A percentile compares a stretch with the other conserved stretches of the same genome.
phyloP scores from a whole-genome alignment of 305 asterid species.

The Solanum hybrid region DNA sequence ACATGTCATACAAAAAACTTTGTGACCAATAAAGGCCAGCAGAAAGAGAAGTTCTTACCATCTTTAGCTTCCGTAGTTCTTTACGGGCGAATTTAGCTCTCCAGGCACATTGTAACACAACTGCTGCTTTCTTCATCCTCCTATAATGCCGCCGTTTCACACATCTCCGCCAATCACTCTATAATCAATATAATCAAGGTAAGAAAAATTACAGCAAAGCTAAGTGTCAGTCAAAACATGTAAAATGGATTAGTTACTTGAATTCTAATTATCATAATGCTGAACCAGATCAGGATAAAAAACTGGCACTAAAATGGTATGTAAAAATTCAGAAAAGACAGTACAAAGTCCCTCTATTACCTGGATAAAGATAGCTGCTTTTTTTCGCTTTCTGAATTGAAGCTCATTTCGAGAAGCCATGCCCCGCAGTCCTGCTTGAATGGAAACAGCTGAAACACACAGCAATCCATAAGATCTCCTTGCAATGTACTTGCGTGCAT shows the following conservation, averaged over 20 bases:
- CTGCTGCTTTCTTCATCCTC: conserved; percentile 45
- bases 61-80: conserved; percentile 50
- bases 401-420: conserved; percentile 56
- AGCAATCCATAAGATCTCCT: conserved; percentile 33
- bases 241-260: background rate
- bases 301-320: background rate
- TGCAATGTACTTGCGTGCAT: conserved; percentile 43
- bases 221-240: background rate
- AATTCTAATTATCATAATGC: background rate
- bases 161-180: conserved; percentile 46
- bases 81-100: conserved; percentile 37
- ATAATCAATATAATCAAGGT: conserved; percentile 14
- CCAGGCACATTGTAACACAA: conserved; percentile 51
- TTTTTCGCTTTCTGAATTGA: conserved; percentile 29
- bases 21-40: background rate
- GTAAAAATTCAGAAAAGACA: background rate
- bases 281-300: background rate
- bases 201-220: background rate
- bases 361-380: conserved; percentile 56
- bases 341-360: conserved; percentile 14
- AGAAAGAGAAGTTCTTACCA: conserved; percentile 35
- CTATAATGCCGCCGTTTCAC: conserved; percentile 26
- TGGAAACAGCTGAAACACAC: conserved; percentile 38
- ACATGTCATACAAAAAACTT: background rate
- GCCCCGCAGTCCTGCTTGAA: conserved; percentile 64